Evolutionary conservation across 495 filamentous ascomycete species (phyloP), one percentile per base, ranked within the genome.

Genomic region (Cenococcum geophilum): DNA sequence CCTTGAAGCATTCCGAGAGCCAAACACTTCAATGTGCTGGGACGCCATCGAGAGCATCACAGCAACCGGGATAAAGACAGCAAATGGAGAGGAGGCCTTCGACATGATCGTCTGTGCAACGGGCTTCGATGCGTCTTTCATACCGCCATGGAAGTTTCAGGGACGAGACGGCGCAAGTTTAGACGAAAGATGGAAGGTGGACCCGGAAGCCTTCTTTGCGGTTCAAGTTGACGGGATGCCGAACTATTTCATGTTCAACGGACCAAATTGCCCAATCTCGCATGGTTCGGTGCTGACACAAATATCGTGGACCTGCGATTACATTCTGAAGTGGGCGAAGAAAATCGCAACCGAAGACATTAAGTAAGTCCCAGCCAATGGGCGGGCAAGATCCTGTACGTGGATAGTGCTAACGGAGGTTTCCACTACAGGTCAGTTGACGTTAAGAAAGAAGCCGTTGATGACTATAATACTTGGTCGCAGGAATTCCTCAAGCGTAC

Each of bases 221-320:
- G 68, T 78, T 12, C 69, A 70, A 22, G 71, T 69, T 3, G 68
- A 67, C 23, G 65, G 70, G 3, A 74, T 78, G 45, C 78, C 79
- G 0, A 81, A 81, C 58, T 77, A 74, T 18, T 76, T 82, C 57
- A 76, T 76, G 67, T 71, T 85, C 43, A 74, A 77, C 32, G 84
- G 84, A 4, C 83, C 83, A 0, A 80, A 85, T 58, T 76, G 74
- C 25, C 74, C 75, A 0, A 74, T 82, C 9, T 77, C 80, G 0
- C 78, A 77, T 37, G 81, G 81, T 0, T 80, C 78, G 1, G 71
- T 86, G 8, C 75, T 78, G 16, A 71, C 80, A 42, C 75, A 77
- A 47, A 72, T 84, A 14, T 79, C 83, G 60, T 76, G 74, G 69
- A 76, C 75, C 12, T 69, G 67, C 8, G 77, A 79, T 57, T 80